phyloP scores from a whole-genome alignment of 139 green algal species.

The Pleodorina starrii region DNA sequence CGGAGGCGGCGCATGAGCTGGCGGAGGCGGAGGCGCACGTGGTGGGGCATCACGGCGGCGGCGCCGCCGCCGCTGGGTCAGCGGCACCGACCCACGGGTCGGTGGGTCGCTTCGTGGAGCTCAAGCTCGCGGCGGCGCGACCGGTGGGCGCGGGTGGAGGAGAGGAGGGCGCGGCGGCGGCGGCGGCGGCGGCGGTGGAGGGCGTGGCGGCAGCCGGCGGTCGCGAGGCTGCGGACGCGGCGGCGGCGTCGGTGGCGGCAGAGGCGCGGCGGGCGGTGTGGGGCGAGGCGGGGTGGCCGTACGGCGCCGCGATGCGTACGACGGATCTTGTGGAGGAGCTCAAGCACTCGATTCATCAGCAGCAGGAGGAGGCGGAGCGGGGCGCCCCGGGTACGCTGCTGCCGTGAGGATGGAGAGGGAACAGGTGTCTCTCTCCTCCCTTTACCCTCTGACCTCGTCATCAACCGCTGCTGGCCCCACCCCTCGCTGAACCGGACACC shows the following conservation, averaged over 20 bases:
- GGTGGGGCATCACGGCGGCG: not conserved
- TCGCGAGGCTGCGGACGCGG: not conserved
- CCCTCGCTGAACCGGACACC: no score
- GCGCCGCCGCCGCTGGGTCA: not conserved
- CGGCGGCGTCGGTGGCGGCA: not conserved
- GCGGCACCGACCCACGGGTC: not conserved
- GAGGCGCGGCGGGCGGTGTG: slow-evolving; percentile 29
- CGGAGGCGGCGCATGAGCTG: not conserved
- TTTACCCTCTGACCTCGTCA: no score
- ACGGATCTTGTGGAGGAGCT: slow-evolving; percentile 16
- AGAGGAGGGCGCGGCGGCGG: not conserved
- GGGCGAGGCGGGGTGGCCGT: slow-evolving; percentile 33
- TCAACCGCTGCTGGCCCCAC: no score
- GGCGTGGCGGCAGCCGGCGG: not conserved
- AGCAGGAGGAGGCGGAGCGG: not conserved
- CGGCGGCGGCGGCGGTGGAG: not conserved
- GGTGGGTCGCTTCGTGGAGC: not conserved
- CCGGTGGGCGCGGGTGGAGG: no score
- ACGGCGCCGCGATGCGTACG: not conserved
- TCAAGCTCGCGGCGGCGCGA: not conserved
- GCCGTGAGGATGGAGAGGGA: no score
- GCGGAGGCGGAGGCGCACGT: not conserved
- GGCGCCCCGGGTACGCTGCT: not conserved
- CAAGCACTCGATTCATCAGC: not conserved
- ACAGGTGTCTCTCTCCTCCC: no score